Base-by-base conservation (phyloP, 208 protist species). In the Novymonas esmeraldas region DNA sequence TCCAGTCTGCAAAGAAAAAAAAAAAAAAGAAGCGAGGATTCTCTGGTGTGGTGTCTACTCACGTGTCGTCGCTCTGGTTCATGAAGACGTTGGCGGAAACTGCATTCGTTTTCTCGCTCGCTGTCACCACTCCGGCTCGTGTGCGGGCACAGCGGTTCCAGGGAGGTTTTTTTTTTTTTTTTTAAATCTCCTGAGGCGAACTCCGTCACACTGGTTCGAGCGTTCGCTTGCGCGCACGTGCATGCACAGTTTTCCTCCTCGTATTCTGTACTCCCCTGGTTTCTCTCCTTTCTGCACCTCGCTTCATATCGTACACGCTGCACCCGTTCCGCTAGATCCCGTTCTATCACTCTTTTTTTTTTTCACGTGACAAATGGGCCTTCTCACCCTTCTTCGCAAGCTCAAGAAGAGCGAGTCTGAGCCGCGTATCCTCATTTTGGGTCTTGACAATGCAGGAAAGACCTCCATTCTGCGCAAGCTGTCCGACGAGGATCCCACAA, bases 381-480 rank as follows among this genome's bases (percentile, higher is more conserved):
- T 99, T 52, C 91, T 99, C 41, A 92, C 87, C 9, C 76, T 99
- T 24, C 78, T 99, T 18, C 80, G 93, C 39, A 97, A 95, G 70
- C 69, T 98, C 70, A 98, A 98, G 79, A 82, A 95, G 78, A 95
- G 82, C 56, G 94, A 98, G 42, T 95, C 94, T 38, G 94, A 99
- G 78, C 87, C 97, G 36, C 90, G 96, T 9, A 91, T 99, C 56
- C 78, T 99, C 5, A 95, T 99, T 78, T 76, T 99, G 24, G 98
- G 98, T 1, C 89, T 99, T 18, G 98, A 99, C 78, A 99, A 99
- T 72, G 99, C 99, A 16, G 97, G 97, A 6, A 99, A 99, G 79
- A 99, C 98, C 0, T 99, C 98, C 7, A 98, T 98, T 64, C 78
- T 99, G 20, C 96, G 98, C 54, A 93, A 97, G 71, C 85, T 99